Base-by-base conservation (phyloP, 129 eudicot genomes). In the Smallanthus sonchifolius region DNA sequence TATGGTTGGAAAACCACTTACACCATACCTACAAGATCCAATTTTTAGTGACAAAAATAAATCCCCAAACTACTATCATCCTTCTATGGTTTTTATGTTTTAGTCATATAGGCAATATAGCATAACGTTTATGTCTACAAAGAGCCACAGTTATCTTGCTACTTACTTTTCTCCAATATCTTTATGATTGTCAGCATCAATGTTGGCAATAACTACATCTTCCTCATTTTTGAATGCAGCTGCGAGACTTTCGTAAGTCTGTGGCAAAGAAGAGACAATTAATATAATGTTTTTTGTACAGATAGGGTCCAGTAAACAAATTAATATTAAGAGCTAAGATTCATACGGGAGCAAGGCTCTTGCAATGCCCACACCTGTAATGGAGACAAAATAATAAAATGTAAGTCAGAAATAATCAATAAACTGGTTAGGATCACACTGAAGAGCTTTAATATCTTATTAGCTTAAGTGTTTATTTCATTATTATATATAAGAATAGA, bases 351-450 rank as follows among this genome's bases (percentile, higher is more conserved):
- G 99, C 99, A 80, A 95, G 99, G 81, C 79, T 83, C 79, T 95
- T 95, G 96, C 99, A 95, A 79, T 91, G 97, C 8, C 99, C 99
- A 84, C 99, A 95, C 99, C 99, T 95, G 92, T 67, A 79, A 72
- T 45, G 71, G 65, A 79, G 61, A 65, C 19, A 72, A 13, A 24
- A 65, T 52, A 43, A 34, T 55, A 76, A 81, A 49, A 42, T 61
- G 43, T 14, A 34, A 34, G 67, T 77, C 72, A 77, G 69, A 35
- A 10, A 16, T 35, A 55, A 44, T 8, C 2, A 66, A 67, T 15
- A 37, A 51, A 67, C 56, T 54, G 4, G 13, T n/a, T 9, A 51
- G 76, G 60, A 4, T 10, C 30, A 16, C 30, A 19, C 38, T 55
- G 48, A 44, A 8, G 24, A 37, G 45, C 36, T 54, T 60, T 19